Evolutionary conservation across 768 basidiomycete species (phyloP).

Genomic region (Auriscalpium microsporum): DNA sequence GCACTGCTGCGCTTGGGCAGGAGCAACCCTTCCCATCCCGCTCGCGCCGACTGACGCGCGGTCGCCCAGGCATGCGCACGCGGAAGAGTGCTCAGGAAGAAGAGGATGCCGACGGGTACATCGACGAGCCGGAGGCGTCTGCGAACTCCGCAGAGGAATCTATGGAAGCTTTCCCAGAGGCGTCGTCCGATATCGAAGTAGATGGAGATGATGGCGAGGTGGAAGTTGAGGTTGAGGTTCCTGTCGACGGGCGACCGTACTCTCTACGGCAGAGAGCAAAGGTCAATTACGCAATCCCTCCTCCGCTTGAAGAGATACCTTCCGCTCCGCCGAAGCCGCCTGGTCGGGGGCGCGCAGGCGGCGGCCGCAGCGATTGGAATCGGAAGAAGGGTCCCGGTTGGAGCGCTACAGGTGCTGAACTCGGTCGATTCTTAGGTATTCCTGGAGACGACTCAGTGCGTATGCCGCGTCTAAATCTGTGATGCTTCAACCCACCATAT

Average conservation of each 20-base stretch:
- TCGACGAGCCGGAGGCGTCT: conserved; percentile 7
- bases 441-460: conserved; percentile 58
- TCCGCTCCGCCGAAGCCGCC: conserved; percentile 35
- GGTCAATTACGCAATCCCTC: conserved; percentile 78
- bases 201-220: conserved; percentile 34
- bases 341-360: conserved; percentile 15
- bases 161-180: conserved; percentile 50
- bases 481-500: neutral
- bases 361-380: conserved; percentile 26
- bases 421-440: conserved; percentile 73
- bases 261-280: conserved; percentile 51
- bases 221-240: conserved; percentile 29
- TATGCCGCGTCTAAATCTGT: neutral
- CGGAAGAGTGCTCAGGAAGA: conserved; percentile 9
- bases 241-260: conserved; percentile 51
- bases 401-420: conserved; percentile 72
- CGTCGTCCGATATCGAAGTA: conserved; percentile 32
- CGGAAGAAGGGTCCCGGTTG: conserved; percentile 53
- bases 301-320: conserved; percentile 65
- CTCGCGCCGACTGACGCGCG: conserved; percentile 5
- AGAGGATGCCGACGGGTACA: conserved; percentile 17
- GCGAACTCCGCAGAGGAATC: conserved; percentile 26
- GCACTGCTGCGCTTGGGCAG: conserved; percentile 26
- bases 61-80: conserved; percentile 12
- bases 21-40: neutral